Base-by-base conservation (phyloP, 2,329 filamentous ascomycete species). In the Plectosphaerella sp. region DNA sequence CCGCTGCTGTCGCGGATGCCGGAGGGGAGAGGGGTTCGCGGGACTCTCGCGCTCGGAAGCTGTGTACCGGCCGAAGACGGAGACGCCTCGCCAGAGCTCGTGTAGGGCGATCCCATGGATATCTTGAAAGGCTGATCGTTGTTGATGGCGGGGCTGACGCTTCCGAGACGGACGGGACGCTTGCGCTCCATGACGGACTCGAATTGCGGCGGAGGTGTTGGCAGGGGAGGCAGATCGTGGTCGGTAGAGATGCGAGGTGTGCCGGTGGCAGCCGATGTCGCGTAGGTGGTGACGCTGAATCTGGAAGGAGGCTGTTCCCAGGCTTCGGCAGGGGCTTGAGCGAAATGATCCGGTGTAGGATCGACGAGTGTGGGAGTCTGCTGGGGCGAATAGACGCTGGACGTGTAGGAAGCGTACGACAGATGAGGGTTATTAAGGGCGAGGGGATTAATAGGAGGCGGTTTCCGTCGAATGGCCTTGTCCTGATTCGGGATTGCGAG, bases 251-350 rank as follows among this genome's bases (percentile, higher is more conserved):
- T 59, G 47, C 66, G 71, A 50, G 68, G 73, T 43, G 66, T 74
- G 16, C 68, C 72, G 12, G 69, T 66, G 33, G 67, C 67, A 45
- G 74, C 66, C 5, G 80, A 78, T 2, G 82, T 80, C 22, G 78
- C 75, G 60, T 80, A 84, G 2, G 83, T 87, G 8, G 81, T 84
- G 56, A 80, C 72, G 66, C 83, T 88, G 65, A 87, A 88, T 45
- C 80, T 79, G 47, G 83, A 87, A 3, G 72, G 66, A 6, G 81
- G 80, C 52, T 81, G 77, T 12, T 71, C 67, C 72, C 75, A 77
- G 37, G 76, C 62, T 43, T 72, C 67, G 47, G 71, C 57, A 20
- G n/a, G n/a, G 24, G 39, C 24, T 14, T 49, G 28, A 24, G 48
- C 22, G 14, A 47, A 43, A 24, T 52, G 48, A 37, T 47, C 47